Evolutionary conservation across 1,139 yeast genomes (phyloP), one percentile per base, ranked within the genome.

Genomic region (Pichia sp.): DNA sequence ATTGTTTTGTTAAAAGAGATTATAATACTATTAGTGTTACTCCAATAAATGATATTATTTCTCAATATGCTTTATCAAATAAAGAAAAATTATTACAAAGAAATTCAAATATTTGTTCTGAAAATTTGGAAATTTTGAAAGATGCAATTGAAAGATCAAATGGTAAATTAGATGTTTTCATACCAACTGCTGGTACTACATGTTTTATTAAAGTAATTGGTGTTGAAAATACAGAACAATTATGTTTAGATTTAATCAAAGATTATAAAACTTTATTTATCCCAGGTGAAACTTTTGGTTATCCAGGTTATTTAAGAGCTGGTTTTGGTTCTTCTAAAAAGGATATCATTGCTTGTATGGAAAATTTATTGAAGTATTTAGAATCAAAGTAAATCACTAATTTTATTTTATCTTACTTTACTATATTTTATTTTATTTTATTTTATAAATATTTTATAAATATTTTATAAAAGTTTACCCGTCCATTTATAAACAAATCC

Each of bases 401-500:
- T 18, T 18, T 18, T 18, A 18, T 18, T 18, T 18, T 18, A 18
- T 18, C 1, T 18, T 18, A 18, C 18, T 18, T 18, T 18, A 18
- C 18, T 18, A 18, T 18, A 18, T 18, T 18, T 18, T 18, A 18
- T 18, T 18, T 18, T 18, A 18, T 18, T 18, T 18, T 18, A 18
- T 18, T 18, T 18, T 18, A n/a, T n/a, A n/a, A n/a, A n/a, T n/a
- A 18, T 18, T 18, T 18, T 18, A 18, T 18, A 18, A 18, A 18
- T 44, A 25, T 6, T 36, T 39, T 51, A 56, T 31, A 59, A 33
- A n/a, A 32, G 47, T 51, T 71, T 69, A 1, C 75, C 75, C 2
- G 86, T 81, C 43, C 81, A 64, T 60, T 76, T 75, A 82, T 86
- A 82, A 0, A 87, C 87, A 45, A 81, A 66, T 0, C 90, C 90